A percentile compares a stretch with the other conserved stretches of the same genome.
These are phyloP conservation scores for Eudorina sp. DNA, from an alignment of 139 green algal species.

Conservation along the genomic window DNA sequence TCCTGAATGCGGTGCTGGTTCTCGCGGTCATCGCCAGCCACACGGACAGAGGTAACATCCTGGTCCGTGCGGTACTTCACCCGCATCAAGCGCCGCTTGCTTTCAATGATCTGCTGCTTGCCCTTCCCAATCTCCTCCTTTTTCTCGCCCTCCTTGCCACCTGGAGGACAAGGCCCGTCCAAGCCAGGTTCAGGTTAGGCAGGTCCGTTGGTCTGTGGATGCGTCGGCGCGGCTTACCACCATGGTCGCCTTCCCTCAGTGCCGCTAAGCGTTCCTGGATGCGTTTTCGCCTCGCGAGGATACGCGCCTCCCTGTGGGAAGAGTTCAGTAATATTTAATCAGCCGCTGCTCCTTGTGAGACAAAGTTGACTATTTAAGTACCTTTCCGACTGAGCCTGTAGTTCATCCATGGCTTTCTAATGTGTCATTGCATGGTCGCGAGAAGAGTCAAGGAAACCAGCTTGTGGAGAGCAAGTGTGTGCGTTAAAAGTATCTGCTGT, in stretches of 20 bases:
- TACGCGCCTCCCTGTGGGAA: conserved; percentile 64
- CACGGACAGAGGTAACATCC: conserved; percentile 72
- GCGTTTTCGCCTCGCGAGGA: conserved; percentile 67
- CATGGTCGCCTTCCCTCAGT: conserved; percentile 64
- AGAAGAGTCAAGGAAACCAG: not conserved
- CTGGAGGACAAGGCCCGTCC: conserved; percentile 4
- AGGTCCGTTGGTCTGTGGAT: not conserved
- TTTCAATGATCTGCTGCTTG: conserved; percentile 80
- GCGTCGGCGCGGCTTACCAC: conserved; percentile 51
- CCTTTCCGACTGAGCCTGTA: conserved; percentile 40
- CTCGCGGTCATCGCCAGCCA: conserved; percentile 74
- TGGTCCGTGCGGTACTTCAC: conserved; percentile 71
- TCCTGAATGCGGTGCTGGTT: conserved; percentile 69
- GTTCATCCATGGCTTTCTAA: conserved; percentile 13
- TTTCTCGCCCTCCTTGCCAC: conserved; percentile 68
- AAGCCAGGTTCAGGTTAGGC: not conserved
- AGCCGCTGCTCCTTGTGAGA: too few species aligned
- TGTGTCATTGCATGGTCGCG: not conserved
- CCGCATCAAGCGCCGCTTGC: conserved; percentile 67
- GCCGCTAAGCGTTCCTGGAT: conserved; percentile 74
- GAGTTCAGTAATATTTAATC: not conserved
- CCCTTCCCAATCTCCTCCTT: conserved; percentile 74
- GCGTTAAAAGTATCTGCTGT: not conserved
- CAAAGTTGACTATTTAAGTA: conserved; percentile 6
- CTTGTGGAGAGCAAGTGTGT: not conserved